Evolutionary conservation across 108 stramenopile genomes (phyloP), one percentile per base, ranked within the genome.

Genomic region (Nannochloropsis granulata): DNA sequence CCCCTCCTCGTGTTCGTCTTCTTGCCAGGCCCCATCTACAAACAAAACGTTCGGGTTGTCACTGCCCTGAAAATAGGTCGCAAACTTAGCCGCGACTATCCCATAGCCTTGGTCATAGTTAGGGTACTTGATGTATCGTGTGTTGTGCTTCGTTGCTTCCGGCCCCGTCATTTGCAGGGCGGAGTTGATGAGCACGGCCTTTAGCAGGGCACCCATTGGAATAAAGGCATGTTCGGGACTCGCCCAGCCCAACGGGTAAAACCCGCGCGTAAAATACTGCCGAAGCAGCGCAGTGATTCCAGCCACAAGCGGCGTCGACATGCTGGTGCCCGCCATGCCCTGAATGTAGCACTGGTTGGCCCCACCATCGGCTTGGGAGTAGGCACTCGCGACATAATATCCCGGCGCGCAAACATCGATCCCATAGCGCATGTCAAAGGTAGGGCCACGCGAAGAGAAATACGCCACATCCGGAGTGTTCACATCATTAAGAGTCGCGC

Each of bases 381-480:
- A 14, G 42, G 24, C n/a, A 46, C 13, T 24, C 21, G 43, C 82
- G 13, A 23, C 82, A 43, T 45, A 82, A 80, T 91, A 91, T 12
- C 94, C 94, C 21, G 94, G 93, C 23, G 93, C 94, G 12, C 93
- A 89, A n/a, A 94, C 87, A 83, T 94, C 93, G 13, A 93, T 93
- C 86, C 94, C 94, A 78, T 92, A 92, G 14, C 94, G 85, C 12
- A 88, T 87, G 87, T 94, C 93, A 1, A 79, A 71, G 13, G 93
- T 92, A 13, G 94, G 94, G 12, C 94, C 94, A 5, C 90, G 85
- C 19, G 92, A 92, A 42, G 90, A 92, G 84, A 93, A 94, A 43
- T 90, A 92, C 0, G 93, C 93, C 23, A 94, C 81, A 84, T 93
- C 56, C 2, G 56, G 56, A 16, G 21, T 92, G 78, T 91, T 90